phyloP scores from a whole-genome alignment of 164 flowering plant genomes.

The Dillenia suffruticosa region DNA sequence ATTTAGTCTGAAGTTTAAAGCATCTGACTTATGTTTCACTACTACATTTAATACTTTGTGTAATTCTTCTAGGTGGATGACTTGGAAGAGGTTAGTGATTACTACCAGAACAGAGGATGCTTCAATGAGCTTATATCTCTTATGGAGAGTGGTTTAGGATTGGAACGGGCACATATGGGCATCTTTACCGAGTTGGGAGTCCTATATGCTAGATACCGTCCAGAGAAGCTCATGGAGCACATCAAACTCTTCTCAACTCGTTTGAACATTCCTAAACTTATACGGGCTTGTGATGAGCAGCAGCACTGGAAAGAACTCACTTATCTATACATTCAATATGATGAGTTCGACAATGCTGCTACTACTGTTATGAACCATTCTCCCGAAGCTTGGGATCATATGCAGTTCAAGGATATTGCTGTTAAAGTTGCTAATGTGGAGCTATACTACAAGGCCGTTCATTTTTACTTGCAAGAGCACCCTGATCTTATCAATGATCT shows the following conservation, averaged over 20 bases:
- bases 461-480: slow-evolving; percentile 97
- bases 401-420: slow-evolving; percentile 95
- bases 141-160: slow-evolving; percentile 98
- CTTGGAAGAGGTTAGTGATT: slow-evolving; percentile 95
- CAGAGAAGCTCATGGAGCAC: slow-evolving; percentile 99
- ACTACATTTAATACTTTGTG: background rate
- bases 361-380: slow-evolving; percentile 98
- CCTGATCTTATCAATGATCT: slow-evolving; percentile 93
- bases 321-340: slow-evolving; percentile 91
- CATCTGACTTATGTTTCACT: too few relatives aligned
- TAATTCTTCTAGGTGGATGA: slow-evolving; percentile 80
- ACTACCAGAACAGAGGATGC: slow-evolving; percentile 95
- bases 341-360: slow-evolving; percentile 99
- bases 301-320: slow-evolving; percentile 98
- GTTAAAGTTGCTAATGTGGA: slow-evolving; percentile 98
- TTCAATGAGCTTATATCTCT: slow-evolving; percentile 88
- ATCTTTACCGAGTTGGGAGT: slow-evolving; percentile 98
- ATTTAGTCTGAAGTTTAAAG: too few relatives aligned
- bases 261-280: slow-evolving; percentile 94
- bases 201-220: slow-evolving; percentile 95
- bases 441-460: slow-evolving; percentile 96
- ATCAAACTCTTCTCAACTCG: slow-evolving; percentile 91
- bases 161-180: slow-evolving; percentile 99
- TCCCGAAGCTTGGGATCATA: slow-evolving; percentile 99
- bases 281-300: slow-evolving; percentile 95